Percentiles rank a stretch among this genome's conserved stretches.
Evolutionary conservation across 495 filamentous ascomycete species (phyloP).

Genomic region (Neurospora tetrasperma): DNA sequence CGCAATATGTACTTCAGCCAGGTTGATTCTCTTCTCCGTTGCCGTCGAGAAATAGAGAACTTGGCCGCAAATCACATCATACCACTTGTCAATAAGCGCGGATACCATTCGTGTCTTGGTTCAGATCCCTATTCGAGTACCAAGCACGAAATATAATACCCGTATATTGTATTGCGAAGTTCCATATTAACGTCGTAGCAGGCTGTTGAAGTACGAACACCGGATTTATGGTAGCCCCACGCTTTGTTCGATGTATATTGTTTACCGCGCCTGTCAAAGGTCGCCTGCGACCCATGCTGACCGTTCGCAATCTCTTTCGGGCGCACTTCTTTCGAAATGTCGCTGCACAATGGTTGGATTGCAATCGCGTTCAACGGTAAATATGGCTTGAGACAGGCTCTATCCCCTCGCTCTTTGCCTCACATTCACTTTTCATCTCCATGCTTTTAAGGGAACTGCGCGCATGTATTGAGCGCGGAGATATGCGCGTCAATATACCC

Average conservation of each 20-base stretch:
- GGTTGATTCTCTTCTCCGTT: neutral
- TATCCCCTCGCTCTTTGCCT: neutral
- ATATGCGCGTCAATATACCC: neutral
- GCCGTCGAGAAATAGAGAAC: neutral
- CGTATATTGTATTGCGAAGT: neutral
- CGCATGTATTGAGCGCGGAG: neutral
- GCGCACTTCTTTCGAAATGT: neutral
- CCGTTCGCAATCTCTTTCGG: neutral
- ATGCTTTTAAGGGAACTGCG: neutral
- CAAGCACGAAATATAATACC: neutral
- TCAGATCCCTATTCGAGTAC: neutral
- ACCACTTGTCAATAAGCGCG: neutral
- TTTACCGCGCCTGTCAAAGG: neutral
- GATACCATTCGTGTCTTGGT: neutral
- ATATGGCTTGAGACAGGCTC: neutral
- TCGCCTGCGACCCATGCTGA: neutral
- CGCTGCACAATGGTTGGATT: neutral
- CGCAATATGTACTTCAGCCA: neutral
- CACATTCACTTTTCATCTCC: neutral
- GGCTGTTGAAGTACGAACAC: neutral
- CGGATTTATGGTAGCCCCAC: neutral
- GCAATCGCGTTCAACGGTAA: neutral
- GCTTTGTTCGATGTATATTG: neutral
- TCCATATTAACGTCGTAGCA: neutral
- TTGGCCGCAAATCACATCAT: neutral